Evolutionary conservation across 331 rosid species (phyloP).

Genomic region (Pyrus hybrid): DNA sequence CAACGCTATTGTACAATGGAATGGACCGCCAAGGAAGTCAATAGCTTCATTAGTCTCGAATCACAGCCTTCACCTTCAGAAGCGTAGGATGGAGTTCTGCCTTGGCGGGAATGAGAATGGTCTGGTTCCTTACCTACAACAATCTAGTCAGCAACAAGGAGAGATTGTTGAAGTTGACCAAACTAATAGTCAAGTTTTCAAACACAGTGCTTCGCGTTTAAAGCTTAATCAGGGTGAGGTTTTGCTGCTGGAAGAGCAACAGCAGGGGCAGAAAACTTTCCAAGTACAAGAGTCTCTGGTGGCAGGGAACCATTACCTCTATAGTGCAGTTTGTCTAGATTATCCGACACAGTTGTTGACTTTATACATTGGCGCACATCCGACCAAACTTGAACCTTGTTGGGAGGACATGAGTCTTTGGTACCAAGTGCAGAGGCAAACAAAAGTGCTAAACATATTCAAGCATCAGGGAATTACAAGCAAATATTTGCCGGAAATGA

Average conservation of each 20-base stretch:
- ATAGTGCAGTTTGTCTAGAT: slow-evolving; percentile 54
- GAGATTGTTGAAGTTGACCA: slow-evolving; percentile 73
- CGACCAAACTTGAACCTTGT: slow-evolving; percentile 78
- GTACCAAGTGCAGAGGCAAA: slow-evolving; percentile 87
- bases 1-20: slow-evolving; percentile 74
- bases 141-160: slow-evolving; percentile 30
- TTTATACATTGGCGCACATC: slow-evolving; percentile 72
- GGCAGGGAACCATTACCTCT: slow-evolving; percentile 58
- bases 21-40: slow-evolving; percentile 76
- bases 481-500: slow-evolving; percentile 58
- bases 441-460: slow-evolving; percentile 64
- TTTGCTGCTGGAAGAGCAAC: slow-evolving; percentile 60
- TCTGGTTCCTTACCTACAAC: slow-evolving; percentile 42
- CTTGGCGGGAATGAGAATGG: slow-evolving; percentile 43
- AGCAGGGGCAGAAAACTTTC: slow-evolving; percentile 63
- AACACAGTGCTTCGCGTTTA: slow-evolving; percentile 36
- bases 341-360: slow-evolving; percentile 41
- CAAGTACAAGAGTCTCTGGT: slow-evolving; percentile 55
- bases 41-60: slow-evolving; percentile 66
- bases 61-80: slow-evolving; percentile 77
- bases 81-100: slow-evolving; percentile 65
- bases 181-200: slow-evolving; percentile 24
- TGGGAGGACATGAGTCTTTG: slow-evolving; percentile 95
- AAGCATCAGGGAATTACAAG: slow-evolving; percentile 58
- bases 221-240: slow-evolving; percentile 51